A percentile compares a stretch with the other conserved stretches of the same genome.
Conservation (phyloP, 441 rosid genomes). For the Erysimum cheiri region DNA sequence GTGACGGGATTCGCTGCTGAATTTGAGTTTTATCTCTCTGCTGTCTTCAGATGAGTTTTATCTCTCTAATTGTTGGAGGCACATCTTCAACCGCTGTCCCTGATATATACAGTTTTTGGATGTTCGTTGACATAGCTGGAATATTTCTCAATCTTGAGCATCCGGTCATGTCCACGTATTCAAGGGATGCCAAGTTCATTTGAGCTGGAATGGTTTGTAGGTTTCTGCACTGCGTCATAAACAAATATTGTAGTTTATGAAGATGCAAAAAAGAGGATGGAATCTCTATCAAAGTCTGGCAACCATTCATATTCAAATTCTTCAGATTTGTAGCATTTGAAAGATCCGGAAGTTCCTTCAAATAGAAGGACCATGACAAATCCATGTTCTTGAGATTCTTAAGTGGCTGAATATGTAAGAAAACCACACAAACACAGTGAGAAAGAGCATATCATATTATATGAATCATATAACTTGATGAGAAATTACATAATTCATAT, state of each 20-base stretch:
- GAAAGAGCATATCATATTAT: neutral
- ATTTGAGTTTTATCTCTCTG: neutral
- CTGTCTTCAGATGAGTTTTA: neutral
- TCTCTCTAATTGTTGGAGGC: neutral
- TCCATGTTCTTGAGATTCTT: conserved; percentile 31
- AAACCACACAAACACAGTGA: neutral
- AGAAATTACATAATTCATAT: neutral
- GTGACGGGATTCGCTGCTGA: neutral
- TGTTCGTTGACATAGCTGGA: neutral
- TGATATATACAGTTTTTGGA: accelerated
- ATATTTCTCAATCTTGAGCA: neutral
- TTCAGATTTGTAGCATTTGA: conserved; percentile 29
- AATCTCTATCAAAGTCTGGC: conserved; percentile 26
- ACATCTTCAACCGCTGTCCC: neutral
- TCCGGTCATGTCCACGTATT: accelerated
- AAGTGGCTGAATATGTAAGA: conserved; percentile 14
- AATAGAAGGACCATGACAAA: conserved; percentile 13
- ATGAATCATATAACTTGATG: conserved; percentile 4
- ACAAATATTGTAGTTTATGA: neutral
- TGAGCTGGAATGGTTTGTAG: conserved; percentile 16
- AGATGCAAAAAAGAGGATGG: neutral
- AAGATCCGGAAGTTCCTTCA: conserved; percentile 40
- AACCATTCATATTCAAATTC: neutral
- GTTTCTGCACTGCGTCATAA: accelerated
- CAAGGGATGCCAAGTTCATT: conserved; percentile 55